Base-by-base conservation (phyloP, 75 land plant species). In the Sequoiadendron giganteum region DNA sequence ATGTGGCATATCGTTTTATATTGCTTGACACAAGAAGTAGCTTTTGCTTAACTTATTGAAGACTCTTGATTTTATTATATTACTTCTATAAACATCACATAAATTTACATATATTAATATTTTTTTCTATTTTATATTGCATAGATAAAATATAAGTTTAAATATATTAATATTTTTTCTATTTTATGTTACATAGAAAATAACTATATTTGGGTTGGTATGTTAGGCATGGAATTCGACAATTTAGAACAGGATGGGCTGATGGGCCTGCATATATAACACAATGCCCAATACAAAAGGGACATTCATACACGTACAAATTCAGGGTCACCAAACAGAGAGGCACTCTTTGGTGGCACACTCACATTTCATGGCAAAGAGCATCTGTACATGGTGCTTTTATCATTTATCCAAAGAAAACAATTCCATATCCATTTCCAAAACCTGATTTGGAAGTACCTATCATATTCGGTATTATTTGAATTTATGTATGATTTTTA, bases 261-360 rank as follows among this genome's bases (percentile, higher is more conserved):
- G 95, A 94, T 83, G 95, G 95, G 8, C 92, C 94, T 18, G 91
- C 93, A 8, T 93, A 92, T 88, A 86, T 94, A 14, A 94, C 95
- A 10, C 95, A 94, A 86, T 94, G 95, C 45, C 95, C 95, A 18
- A 92, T 94, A 16, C 90, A 90, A 84, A 2, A 30, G 39, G 91
- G 91, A 3, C 89, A 91, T 40, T 68, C 87, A 5, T 94, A 89
- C 55, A 89, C 89, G 21, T 91, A 92, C 85, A 89, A 84, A 7
- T 94, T 92, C 90, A 88, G 21, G 5, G 87, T 94, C 32, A 55
- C 55, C 1, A 85, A 85, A 36, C 95, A 94, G n/a, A 89, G 90
- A 48, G 95, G 95, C 30, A 94, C 95, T 15, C 89, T 94, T 0
- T 76, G 49, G 72, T 94, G 95, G 95, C 95, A 94, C 39, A 90